phyloP scores from a whole-genome alignment of 495 filamentous ascomycete genomes.

The Neurospora africana region DNA sequence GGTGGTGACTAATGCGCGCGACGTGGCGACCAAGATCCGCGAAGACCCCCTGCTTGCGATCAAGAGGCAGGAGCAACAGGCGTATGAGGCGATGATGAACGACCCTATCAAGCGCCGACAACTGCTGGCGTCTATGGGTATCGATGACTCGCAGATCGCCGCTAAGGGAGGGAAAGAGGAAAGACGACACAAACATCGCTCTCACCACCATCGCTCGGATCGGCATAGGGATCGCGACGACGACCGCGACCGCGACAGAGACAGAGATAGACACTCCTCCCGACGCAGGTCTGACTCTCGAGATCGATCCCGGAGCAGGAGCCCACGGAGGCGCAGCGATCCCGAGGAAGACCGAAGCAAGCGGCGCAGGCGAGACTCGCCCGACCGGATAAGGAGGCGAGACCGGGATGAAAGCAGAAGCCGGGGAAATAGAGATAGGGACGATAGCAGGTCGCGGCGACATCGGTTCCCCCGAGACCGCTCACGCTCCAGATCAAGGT shows the following conservation, averaged over 20 bases:
- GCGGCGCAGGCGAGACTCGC: slow-evolving; percentile 25
- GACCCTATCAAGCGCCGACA: slow-evolving; percentile 63
- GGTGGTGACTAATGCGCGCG: slow-evolving; percentile 54
- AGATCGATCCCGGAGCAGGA: slow-evolving; percentile 23
- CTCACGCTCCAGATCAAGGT: not conserved
- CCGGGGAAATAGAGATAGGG: slow-evolving; percentile 1
- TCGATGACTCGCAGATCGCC: slow-evolving; percentile 33
- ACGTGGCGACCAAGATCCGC: slow-evolving; percentile 72
- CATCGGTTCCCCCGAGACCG: not conserved
- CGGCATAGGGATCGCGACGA: slow-evolving; percentile 10
- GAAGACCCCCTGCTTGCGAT: slow-evolving; percentile 87
- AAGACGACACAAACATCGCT: slow-evolving; percentile 41
- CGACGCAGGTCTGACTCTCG: slow-evolving; percentile 30
- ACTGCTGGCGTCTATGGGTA: slow-evolving; percentile 51
- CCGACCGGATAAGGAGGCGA: slow-evolving; percentile 11
- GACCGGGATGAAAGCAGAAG: not conserved
- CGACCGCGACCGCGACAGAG: not conserved
- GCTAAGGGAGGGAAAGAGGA: slow-evolving; percentile 30
- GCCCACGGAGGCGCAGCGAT: slow-evolving; percentile 11
- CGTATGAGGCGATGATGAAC: slow-evolving; percentile 81
- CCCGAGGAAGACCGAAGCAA: slow-evolving; percentile 23
- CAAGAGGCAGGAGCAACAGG: slow-evolving; percentile 83
- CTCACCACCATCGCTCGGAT: slow-evolving; percentile 37
- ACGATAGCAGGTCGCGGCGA: not conserved
- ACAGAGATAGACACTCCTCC: slow-evolving; percentile 23